Base-by-base conservation (phyloP, 2,329 filamentous ascomycete species). In the Aphanocladium album region DNA sequence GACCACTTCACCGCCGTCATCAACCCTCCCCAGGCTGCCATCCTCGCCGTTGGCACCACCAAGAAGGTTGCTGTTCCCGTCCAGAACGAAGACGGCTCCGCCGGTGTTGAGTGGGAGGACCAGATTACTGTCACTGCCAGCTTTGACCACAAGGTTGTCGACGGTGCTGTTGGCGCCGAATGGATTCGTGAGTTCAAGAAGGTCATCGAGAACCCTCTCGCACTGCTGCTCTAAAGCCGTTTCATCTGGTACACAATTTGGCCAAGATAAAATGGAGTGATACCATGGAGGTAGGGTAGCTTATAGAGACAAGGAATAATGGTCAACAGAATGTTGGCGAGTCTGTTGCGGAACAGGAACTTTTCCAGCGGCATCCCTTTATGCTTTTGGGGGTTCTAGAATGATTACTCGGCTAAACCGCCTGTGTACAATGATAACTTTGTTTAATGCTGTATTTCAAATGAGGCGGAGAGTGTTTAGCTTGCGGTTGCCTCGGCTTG, bases 121-220 rank as follows among this genome's bases (percentile, higher is more conserved):
- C 93, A 98, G 83, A 97, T 99, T 71, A 86, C 90, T 64, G 88
- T 99, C 62, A 98, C 93, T 43, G 93, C 82, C 71, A 96, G 90
- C 83, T 99, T 99, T 76, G 95, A 99, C 82, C 95, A 99, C 87
- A 96, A 96, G 85, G 93, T 98, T 55, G 88, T 99, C 14, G 95
- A 99, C 74, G 95, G 95, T 65, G 95, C 93, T 45, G 90, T 98
- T 62, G 96, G 95, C 72, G 95, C 89, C 62, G 95, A 99, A 78
- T 99, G 93, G 87, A 91, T 99, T 78, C 87, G 86, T 77, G 95
- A 96, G 82, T 82, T 99, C 76, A 99, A 99, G 89, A 93, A 93
- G 85, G 90, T 92, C 57, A 82, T 99, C 63, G 95, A 99, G 87
- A 97, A 96, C 84, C 95, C 95, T 67, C 84, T 99, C 68, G 90